A percentile compares a stretch with the other conserved stretches of the same genome.
phyloP scores from a whole-genome alignment of 768 basidiomycete genomes.

The Mycena metata region DNA sequence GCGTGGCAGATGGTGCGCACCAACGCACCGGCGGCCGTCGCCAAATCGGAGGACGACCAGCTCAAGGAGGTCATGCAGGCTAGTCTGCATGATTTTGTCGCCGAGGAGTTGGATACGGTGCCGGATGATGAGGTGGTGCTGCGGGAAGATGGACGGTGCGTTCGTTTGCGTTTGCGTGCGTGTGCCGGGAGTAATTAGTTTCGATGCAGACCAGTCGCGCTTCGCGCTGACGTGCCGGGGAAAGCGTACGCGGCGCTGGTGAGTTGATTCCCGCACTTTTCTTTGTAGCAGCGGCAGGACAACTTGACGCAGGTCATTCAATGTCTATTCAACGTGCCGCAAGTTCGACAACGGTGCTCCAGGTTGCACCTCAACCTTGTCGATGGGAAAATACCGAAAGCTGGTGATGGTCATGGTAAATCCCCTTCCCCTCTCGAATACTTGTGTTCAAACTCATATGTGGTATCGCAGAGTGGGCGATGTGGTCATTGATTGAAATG shows the following conservation, averaged over 20 bases:
- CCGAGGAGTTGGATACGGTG: conserved; percentile 30
- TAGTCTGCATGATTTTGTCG: conserved; percentile 31
- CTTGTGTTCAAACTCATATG: neutral
- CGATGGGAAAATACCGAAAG: conserved; percentile 39
- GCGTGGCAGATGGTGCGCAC: conserved; percentile 33
- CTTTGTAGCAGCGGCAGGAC: neutral
- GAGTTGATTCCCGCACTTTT: conserved; percentile 33
- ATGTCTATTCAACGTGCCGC: conserved; percentile 77
- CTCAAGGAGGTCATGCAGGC: conserved; percentile 32
- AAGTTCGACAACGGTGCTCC: conserved; percentile 66
- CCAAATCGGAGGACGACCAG: conserved; percentile 34
- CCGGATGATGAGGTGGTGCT: conserved; percentile 11
- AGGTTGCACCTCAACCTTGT: conserved; percentile 49
- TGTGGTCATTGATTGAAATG: conserved; percentile 74
- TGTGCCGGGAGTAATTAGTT: conserved; percentile 6
- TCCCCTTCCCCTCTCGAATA: conserved; percentile 16
- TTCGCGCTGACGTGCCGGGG: conserved; percentile 68
- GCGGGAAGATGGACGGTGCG: conserved; percentile 29
- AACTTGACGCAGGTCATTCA: conserved; percentile 59
- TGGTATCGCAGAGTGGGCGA: conserved; percentile 54
- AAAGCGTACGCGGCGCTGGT: conserved; percentile 74
- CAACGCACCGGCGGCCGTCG: neutral
- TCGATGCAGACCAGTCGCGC: conserved; percentile 71
- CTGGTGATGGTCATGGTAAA: conserved; percentile 46
- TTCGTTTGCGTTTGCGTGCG: neutral